These are phyloP conservation scores for Citrullus colocynthis DNA, from an alignment of 306 rosid genomes.

Conservation along the genomic window DNA sequence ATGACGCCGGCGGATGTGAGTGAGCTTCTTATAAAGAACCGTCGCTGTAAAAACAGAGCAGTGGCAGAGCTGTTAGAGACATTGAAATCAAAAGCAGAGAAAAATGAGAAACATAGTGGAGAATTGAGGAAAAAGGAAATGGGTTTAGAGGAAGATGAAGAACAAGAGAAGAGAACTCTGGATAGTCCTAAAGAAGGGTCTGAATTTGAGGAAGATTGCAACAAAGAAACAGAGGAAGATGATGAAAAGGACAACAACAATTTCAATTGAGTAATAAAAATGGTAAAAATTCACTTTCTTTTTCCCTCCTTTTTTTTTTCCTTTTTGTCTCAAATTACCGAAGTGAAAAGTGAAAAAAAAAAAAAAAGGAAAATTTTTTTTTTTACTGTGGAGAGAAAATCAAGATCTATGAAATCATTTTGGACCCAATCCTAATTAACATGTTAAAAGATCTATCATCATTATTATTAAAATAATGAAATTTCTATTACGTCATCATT, in stretches of 20 bases:
- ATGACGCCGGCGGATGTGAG: constrained; percentile 96
- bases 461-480: constrained; percentile 3
- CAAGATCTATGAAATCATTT: not conserved
- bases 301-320: not conserved
- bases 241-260: constrained; percentile 1
- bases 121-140: constrained; percentile 11
- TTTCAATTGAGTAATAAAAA: not conserved
- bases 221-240: constrained; percentile 20
- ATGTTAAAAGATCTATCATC: not conserved
- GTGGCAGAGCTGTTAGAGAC: constrained; percentile 44
- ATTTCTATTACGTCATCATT: not conserved
- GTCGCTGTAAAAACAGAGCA: constrained; percentile 44
- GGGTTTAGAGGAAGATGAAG: constrained; percentile 28
- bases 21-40: constrained; percentile 74
- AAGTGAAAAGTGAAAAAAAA: not conserved
- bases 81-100: constrained; percentile 40
- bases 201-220: constrained; percentile 29
- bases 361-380: not conserved
- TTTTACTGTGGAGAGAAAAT: not conserved
- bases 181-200: constrained; percentile 63
- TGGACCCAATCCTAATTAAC: not conserved
- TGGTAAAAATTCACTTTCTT: not conserved
- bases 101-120: constrained; percentile 28
- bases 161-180: constrained; percentile 86
- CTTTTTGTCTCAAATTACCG: not conserved